Conservation (phyloP, 805 yeast genomes). For the Jamesozyma hellenica region DNA sequence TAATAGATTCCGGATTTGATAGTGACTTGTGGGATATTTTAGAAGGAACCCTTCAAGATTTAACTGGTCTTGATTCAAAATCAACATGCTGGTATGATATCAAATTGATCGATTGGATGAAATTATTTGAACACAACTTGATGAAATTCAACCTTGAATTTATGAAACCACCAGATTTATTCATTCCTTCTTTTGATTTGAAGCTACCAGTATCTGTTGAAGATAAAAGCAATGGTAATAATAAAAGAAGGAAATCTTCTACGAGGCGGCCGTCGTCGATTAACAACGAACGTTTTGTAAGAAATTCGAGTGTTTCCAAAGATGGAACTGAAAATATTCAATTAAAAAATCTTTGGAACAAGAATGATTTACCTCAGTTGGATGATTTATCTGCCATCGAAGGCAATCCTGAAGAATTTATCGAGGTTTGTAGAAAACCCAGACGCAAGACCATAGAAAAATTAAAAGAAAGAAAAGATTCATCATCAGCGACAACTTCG, state of each 20-base stretch:
- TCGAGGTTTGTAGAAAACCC: constrained; percentile 12
- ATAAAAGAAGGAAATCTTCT: constrained; percentile 7
- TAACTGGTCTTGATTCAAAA: background rate
- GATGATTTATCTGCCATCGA: constrained; percentile 7
- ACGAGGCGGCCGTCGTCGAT: background rate
- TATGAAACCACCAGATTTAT: constrained; percentile 28
- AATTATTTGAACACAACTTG: constrained; percentile 30
- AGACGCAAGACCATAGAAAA: constrained; percentile 8
- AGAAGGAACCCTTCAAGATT: constrained; percentile 9
- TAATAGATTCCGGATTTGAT: constrained; percentile 25
- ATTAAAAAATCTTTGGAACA: constrained; percentile 3
- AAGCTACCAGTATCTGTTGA: background rate
- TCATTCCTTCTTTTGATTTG: constrained; percentile 31
- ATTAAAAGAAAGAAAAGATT: background rate
- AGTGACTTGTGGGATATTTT: constrained; percentile 17
- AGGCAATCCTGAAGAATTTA: constrained; percentile 12
- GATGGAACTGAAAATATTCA: background rate
- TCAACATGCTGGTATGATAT: constrained; percentile 13
- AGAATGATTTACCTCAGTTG: background rate
- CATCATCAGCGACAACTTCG: background rate
- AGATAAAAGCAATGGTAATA: background rate
- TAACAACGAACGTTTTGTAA: background rate
- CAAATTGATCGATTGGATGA: constrained; percentile 22
- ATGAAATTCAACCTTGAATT: constrained; percentile 34
- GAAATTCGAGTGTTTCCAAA: background rate